A percentile compares a stretch with the other conserved stretches of the same genome.
These are phyloP conservation scores for Volvox carteri DNA, from an alignment of 163 green algal species.

Conservation along the genomic window DNA sequence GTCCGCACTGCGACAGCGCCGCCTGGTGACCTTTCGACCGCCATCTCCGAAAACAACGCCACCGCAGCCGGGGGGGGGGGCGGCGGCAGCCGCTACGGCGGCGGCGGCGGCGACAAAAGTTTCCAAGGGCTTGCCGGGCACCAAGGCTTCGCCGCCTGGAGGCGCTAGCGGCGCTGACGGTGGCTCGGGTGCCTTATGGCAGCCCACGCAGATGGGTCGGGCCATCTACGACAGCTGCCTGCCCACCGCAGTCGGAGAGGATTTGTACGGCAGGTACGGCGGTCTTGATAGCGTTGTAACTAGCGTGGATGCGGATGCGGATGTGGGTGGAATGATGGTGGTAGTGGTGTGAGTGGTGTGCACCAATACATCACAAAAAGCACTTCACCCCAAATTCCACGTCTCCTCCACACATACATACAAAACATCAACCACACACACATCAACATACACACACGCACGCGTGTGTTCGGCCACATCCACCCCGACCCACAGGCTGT, in stretches of 20 bases:
- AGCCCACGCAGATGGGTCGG: slow-evolving; percentile 65
- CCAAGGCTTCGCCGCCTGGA: not conserved
- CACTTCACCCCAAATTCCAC: no score
- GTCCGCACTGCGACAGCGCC: slow-evolving; percentile 33
- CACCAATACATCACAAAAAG: no score
- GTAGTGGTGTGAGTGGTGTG: no score
- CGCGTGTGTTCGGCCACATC: no score
- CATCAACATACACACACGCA: no score
- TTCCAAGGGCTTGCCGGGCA: not conserved
- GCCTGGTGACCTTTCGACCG: slow-evolving; percentile 55
- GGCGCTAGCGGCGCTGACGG: not conserved
- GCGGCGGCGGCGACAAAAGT: not conserved
- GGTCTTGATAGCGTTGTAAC: not conserved
- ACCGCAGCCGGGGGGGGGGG: not conserved
- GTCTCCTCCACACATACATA: no score
- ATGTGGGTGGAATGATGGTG: not conserved
- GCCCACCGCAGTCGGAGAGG: slow-evolving; percentile 61
- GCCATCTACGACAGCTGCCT: slow-evolving; percentile 76
- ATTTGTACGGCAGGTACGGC: slow-evolving; percentile 66
- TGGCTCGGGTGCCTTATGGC: slow-evolving; percentile 44
- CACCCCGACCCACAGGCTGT: slow-evolving; percentile 39
- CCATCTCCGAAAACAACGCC: not conserved
- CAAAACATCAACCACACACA: no score
- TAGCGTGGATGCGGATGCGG: not conserved
- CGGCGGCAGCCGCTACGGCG: no score